A percentile compares a stretch with the other conserved stretches of the same genome.
Evolutionary conservation across 1,284 basidiomycete genomes (phyloP).

Genomic region (Sporisorium iseilematis-ciliati): DNA sequence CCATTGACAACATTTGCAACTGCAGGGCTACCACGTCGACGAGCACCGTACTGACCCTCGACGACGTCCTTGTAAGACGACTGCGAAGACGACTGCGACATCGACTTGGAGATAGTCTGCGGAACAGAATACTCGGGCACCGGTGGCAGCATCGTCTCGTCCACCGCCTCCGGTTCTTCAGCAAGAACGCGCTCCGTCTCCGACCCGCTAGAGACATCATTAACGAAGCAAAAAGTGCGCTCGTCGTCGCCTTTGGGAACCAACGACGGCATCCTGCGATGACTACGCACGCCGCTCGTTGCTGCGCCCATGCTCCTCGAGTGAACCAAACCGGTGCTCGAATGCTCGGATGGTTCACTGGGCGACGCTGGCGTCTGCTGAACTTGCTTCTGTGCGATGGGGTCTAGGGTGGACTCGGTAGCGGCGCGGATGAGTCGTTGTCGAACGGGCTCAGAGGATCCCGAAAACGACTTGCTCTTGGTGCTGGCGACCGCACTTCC

Average conservation of each 20-base stretch:
- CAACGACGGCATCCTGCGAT: slow-evolving; percentile 29
- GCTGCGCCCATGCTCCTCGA: slow-evolving; percentile 19
- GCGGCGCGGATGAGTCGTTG: slow-evolving; percentile 33
- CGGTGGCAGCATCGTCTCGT: not conserved
- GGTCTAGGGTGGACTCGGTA: slow-evolving; percentile 29
- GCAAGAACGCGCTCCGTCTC: slow-evolving; percentile 7
- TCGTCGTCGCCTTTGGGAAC: slow-evolving; percentile 37
- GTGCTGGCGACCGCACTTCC: not conserved
- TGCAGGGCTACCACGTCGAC: not conserved
- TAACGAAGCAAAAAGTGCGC: slow-evolving; percentile 44
- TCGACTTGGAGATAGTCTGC: not conserved
- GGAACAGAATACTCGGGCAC: slow-evolving; percentile 1
- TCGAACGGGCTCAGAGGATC: slow-evolving; percentile 12
- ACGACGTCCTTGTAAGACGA: slow-evolving; percentile 18
- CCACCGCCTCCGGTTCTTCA: slow-evolving; percentile 13
- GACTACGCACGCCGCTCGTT: not conserved
- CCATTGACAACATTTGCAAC: not conserved
- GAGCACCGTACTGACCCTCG: slow-evolving; percentile 13
- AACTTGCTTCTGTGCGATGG: slow-evolving; percentile 8
- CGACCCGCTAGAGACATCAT: slow-evolving; percentile 17
- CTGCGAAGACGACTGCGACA: slow-evolving; percentile 11
- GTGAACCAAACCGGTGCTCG: slow-evolving; percentile 4
- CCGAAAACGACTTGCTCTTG: slow-evolving; percentile 41
- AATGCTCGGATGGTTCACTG: not conserved
- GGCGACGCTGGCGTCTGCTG: slow-evolving; percentile 2